Evolutionary conservation across 2,329 filamentous ascomycete genomes (phyloP).

Genomic region (Aspergillus sp.): DNA sequence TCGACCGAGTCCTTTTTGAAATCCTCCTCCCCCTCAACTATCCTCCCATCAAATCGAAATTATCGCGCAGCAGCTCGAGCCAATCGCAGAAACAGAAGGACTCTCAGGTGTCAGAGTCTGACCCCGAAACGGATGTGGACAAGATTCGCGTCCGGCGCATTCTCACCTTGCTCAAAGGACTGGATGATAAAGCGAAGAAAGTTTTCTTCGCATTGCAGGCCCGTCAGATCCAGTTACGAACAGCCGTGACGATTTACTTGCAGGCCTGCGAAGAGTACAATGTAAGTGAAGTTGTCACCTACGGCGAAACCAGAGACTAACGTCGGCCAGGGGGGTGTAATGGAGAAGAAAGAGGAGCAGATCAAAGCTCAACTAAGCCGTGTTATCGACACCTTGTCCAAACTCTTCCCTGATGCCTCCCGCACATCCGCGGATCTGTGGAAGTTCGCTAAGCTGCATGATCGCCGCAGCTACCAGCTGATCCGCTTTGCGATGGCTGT

Average conservation of each 20-base stretch:
- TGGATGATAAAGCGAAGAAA: conserved; percentile 75
- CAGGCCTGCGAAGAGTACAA: conserved; percentile 87
- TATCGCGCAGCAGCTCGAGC: conserved; percentile 45
- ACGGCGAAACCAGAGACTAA: neutral
- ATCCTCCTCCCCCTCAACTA: conserved; percentile 86
- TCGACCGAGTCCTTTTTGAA: conserved; percentile 84
- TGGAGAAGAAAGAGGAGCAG: conserved; percentile 64
- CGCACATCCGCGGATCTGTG: conserved; percentile 75
- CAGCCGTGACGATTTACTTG: conserved; percentile 72
- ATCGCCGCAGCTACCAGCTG: conserved; percentile 85
- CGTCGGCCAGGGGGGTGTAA: conserved; percentile 64
- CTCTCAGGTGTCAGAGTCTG: conserved; percentile 35
- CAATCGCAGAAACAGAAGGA: conserved; percentile 56
- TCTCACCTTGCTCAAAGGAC: conserved; percentile 72
- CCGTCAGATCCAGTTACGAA: conserved; percentile 72
- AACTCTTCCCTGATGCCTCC: conserved; percentile 72
- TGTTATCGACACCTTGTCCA: conserved; percentile 70
- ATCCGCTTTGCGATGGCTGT: conserved; percentile 81
- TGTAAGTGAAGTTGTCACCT: conserved; percentile 28
- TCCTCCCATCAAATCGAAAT: conserved; percentile 65
- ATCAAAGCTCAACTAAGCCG: conserved; percentile 68
- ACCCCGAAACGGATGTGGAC: conserved; percentile 43
- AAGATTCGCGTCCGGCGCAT: conserved; percentile 81
- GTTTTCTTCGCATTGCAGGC: conserved; percentile 86
- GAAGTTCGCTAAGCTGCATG: conserved; percentile 88